Conservation (phyloP, 1,139 yeast genomes). For the Yamadazyma atmosphaerica region DNA sequence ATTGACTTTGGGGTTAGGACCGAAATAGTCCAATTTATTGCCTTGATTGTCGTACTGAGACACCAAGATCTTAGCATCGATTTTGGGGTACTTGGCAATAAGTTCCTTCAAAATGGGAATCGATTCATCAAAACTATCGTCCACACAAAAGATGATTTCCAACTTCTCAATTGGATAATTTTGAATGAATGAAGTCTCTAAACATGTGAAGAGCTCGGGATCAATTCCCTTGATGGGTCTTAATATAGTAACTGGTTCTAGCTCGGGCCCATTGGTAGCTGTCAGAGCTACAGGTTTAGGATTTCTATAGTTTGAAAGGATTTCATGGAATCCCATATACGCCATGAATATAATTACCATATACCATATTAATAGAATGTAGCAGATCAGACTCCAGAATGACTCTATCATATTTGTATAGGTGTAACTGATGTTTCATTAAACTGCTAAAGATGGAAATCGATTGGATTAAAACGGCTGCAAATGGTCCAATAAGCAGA, state of each 20-base stretch:
- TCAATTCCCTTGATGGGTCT: conserved; percentile 87
- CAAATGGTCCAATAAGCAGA: too few species aligned
- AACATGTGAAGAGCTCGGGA: conserved; percentile 67
- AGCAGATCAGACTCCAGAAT: conserved; percentile 9
- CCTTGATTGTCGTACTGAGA: conserved; percentile 36
- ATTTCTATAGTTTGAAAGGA: conserved; percentile 34
- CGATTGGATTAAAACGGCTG: too few species aligned
- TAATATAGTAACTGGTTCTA: conserved; percentile 74
- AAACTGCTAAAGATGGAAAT: too few species aligned
- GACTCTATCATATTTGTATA: background rate
- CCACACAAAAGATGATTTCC: conserved; percentile 78
- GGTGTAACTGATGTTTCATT: too few species aligned
- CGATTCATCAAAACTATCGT: conserved; percentile 62
- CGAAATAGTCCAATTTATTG: conserved; percentile 48
- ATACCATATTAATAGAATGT: conserved; percentile 40
- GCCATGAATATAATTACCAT: conserved; percentile 45
- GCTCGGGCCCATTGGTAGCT: conserved; percentile 5
- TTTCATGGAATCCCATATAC: conserved; percentile 48
- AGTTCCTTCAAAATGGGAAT: conserved; percentile 55
- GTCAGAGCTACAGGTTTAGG: conserved; percentile 19
- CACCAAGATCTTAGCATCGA: conserved; percentile 60
- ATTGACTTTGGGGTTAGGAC: conserved; percentile 90
- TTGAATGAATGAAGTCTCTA: conserved; percentile 69
- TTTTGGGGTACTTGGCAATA: conserved; percentile 52
- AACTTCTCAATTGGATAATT: conserved; percentile 58